phyloP scores from a whole-genome alignment of 139 green algal species.

The Micractinium conductrix region DNA sequence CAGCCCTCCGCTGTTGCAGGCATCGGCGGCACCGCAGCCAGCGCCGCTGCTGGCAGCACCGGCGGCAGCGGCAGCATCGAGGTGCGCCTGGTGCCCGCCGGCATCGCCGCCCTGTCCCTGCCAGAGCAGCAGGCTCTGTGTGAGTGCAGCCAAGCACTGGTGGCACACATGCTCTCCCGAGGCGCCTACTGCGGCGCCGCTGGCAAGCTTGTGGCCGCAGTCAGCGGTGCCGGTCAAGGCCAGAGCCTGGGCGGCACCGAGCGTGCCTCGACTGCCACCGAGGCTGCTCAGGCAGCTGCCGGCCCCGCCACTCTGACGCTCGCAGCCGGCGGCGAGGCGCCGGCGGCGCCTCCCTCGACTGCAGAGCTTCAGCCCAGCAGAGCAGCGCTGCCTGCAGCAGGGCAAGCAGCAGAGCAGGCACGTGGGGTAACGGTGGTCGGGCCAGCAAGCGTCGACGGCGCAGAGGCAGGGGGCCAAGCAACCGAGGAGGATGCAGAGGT shows the following conservation, averaged over 20 bases:
- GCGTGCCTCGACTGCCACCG: not conserved
- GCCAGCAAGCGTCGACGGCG: too few species aligned
- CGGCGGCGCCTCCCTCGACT: too few species aligned
- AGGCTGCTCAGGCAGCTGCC: not conserved
- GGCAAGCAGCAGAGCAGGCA: not conserved
- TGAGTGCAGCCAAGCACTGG: conserved; percentile 5
- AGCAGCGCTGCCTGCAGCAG: not conserved
- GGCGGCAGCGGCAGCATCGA: not conserved
- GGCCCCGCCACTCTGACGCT: not conserved
- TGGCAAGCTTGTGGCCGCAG: too few species aligned
- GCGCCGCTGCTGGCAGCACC: too few species aligned
- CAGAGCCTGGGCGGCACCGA: too few species aligned
- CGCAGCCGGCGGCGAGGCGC: not conserved
- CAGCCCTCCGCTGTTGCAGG: not conserved
- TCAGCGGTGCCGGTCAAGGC: too few species aligned
- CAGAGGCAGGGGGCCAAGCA: too few species aligned
- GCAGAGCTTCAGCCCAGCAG: not conserved
- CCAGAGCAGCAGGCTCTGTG: conserved; percentile 16
- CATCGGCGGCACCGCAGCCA: not conserved
- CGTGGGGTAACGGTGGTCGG: too few species aligned
- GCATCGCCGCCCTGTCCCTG: not conserved
- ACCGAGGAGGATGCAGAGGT: conserved; percentile 6
- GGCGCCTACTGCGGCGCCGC: conserved; percentile 21
- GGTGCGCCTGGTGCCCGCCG: conserved; percentile 7
- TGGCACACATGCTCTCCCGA: conserved; percentile 14